These are phyloP conservation scores for Hysterium pulicare DNA, from an alignment of 2,329 filamentous ascomycete species.

Conservation along the genomic window DNA sequence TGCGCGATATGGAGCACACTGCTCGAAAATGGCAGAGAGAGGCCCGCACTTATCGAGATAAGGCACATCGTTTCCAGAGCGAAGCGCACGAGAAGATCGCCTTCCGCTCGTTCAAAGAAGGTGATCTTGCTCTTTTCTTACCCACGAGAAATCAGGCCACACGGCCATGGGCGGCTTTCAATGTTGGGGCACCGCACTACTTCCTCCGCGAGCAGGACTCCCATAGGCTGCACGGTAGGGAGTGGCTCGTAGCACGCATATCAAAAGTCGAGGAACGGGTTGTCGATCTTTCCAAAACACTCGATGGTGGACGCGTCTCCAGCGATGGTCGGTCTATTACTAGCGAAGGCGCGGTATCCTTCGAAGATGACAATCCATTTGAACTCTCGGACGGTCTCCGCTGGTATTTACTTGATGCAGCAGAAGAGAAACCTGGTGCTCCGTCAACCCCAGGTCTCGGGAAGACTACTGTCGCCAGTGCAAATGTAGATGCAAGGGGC, in stretches of 20 bases:
- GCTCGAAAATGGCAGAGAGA: slow-evolving; percentile 93
- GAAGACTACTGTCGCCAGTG: slow-evolving; percentile 86
- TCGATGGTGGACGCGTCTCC: slow-evolving; percentile 51
- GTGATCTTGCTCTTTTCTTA: slow-evolving; percentile 88
- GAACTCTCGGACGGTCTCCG: slow-evolving; percentile 90
- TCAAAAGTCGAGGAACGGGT: slow-evolving; percentile 87
- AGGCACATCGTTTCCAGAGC: slow-evolving; percentile 73
- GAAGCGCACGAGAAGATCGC: slow-evolving; percentile 96
- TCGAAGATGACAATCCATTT: slow-evolving; percentile 94
- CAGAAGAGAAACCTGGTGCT: slow-evolving; percentile 83
- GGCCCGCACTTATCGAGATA: slow-evolving; percentile 80
- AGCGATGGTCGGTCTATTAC: slow-evolving; percentile 45
- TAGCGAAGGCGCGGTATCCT: slow-evolving; percentile 53
- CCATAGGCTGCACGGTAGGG: slow-evolving; percentile 77
- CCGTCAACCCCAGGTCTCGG: slow-evolving; percentile 89
- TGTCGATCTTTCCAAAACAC: slow-evolving; percentile 81
- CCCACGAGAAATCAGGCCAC: slow-evolving; percentile 93
- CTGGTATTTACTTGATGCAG: slow-evolving; percentile 94
- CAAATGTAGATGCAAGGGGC: slow-evolving; percentile 81
- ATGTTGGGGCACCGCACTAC: slow-evolving; percentile 94
- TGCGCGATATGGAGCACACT: slow-evolving; percentile 90
- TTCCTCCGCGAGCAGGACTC: slow-evolving; percentile 90
- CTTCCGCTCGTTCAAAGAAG: slow-evolving; percentile 92
- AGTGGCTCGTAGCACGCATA: slow-evolving; percentile 97
- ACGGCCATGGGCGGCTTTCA: slow-evolving; percentile 96